Evolutionary conservation across 306 rosid species (phyloP), one percentile per base, ranked within the genome.

Genomic region (Geum urbanum): DNA sequence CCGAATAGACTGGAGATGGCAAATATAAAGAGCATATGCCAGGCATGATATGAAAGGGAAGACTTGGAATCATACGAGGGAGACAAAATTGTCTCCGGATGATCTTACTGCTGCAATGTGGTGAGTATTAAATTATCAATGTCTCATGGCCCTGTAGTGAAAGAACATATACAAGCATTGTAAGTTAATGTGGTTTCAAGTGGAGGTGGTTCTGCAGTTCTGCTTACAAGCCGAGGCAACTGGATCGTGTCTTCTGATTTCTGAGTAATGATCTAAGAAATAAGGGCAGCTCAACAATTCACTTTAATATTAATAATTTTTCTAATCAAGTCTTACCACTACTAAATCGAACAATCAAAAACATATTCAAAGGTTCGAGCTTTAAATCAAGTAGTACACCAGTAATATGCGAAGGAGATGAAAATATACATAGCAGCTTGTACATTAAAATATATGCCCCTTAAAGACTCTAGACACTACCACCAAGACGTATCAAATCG

Each of bases 1-100:
- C 95, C 98, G 37, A 87, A 45, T 7, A 95, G 96, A 66, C 95
- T 92, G 1, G 96, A 87, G 60, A 92, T 85, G 51, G 91, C 98
- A 0, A 87, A 86, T 0, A 89, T 87, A 22, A 89, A 87, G 32
- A 62, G 96, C 79, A 73, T 89, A 87, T 32, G 84, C 85, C 1
- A 77, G 77, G 10, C 87, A 77, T 1, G 91, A 87, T 8, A 88
- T 14, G 3, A 88, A 27, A 35, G 24, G 98, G 89, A 0, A 91
- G 79, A 63, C 85, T 48, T 0, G 95, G 98, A 8, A 86, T 66
- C 91, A 83, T 92, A 8, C 92, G 76, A 9, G 89, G 96, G 69
- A 92, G 96, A 72, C 75, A 87, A 54, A 55, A 90, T 72, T 80
- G 47, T 87, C 96, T 52, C 90, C 95, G 8, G 89, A 9, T 52